These are phyloP conservation scores for Moesziomyces sp. DNA, from an alignment of 1,284 basidiomycete genomes.

Conservation along the genomic window DNA sequence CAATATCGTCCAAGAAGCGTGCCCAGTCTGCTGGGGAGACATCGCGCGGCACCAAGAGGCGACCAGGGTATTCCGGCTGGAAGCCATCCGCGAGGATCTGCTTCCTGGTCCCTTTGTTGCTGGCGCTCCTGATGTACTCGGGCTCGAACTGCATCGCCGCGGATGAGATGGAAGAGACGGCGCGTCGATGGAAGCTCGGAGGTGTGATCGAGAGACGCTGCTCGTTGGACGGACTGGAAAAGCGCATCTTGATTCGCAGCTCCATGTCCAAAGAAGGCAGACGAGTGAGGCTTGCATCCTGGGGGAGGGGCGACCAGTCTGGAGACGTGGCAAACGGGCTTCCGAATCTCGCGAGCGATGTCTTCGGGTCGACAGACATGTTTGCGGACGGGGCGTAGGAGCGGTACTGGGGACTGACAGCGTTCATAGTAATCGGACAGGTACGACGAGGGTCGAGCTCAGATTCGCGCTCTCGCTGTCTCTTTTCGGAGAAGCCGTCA, in stretches of 20 bases:
- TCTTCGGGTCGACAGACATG: slow-evolving; percentile 5
- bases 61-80: slow-evolving; percentile 14
- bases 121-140: slow-evolving; percentile 13
- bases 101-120: slow-evolving; percentile 7
- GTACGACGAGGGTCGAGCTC: slow-evolving; percentile 4
- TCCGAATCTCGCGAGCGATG: slow-evolving; percentile 11
- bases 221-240: slow-evolving; percentile 22
- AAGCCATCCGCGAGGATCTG: slow-evolving; percentile 25
- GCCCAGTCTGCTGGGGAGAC: slow-evolving; percentile 28
- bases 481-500: slow-evolving; percentile 4
- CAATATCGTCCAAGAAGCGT: slow-evolving; percentile 22
- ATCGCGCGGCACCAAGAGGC: slow-evolving; percentile 17
- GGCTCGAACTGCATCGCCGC: slow-evolving; percentile 3
- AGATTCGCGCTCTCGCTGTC: slow-evolving; percentile 7
- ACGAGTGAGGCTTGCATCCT: slow-evolving; percentile 15
- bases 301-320: slow-evolving; percentile 10
- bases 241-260: slow-evolving; percentile 31
- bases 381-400: background rate
- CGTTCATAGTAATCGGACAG: background rate
- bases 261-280: slow-evolving; percentile 8
- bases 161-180: background rate
- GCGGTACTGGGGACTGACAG: too few species aligned
- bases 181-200: slow-evolving; percentile 19
- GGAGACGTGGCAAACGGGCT: slow-evolving; percentile 14
- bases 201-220: slow-evolving; percentile 4